phyloP scores from a whole-genome alignment of 2,329 filamentous ascomycete species.

The Coniochaeta pulveracea region DNA sequence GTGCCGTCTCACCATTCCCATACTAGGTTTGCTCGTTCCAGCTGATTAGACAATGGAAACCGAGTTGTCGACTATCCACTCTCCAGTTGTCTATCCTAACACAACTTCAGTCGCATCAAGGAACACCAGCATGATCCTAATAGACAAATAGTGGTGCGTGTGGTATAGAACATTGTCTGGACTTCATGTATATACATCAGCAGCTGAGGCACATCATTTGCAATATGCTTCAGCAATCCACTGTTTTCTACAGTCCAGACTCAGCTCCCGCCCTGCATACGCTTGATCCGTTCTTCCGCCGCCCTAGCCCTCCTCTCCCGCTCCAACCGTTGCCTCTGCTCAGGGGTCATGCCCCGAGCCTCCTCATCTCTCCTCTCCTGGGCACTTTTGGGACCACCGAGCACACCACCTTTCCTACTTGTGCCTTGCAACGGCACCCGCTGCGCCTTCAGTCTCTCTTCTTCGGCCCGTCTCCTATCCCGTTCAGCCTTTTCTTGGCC shows the following conservation, averaged over 20 bases:
- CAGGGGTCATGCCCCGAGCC: constrained; percentile 70
- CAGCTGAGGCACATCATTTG: neutral
- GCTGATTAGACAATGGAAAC: no score
- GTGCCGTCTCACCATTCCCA: no score
- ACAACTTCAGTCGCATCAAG: neutral
- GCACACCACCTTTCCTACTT: constrained; percentile 38
- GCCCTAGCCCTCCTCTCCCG: constrained; percentile 82
- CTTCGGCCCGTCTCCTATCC: constrained; percentile 60
- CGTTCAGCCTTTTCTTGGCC: constrained; percentile 53
- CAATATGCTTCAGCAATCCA: neutral
- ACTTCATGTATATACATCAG: neutral
- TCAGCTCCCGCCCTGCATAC: constrained; percentile 39
- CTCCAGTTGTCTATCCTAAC: neutral
- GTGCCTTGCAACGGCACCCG: constrained; percentile 38
- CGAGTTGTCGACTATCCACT: no score
- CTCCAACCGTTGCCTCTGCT: constrained; percentile 76
- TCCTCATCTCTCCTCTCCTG: constrained; percentile 79
- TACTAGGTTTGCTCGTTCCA: neutral
- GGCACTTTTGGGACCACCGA: constrained; percentile 57
- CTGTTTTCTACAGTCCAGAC: neutral
- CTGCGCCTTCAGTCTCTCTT: constrained; percentile 59
- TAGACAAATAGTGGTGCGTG: neutral
- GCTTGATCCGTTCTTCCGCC: constrained; percentile 75
- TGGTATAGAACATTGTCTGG: neutral
- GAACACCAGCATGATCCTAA: no score